These are phyloP conservation scores for Pleurotus giganteus DNA, from an alignment of 768 basidiomycete genomes.

Conservation along the genomic window DNA sequence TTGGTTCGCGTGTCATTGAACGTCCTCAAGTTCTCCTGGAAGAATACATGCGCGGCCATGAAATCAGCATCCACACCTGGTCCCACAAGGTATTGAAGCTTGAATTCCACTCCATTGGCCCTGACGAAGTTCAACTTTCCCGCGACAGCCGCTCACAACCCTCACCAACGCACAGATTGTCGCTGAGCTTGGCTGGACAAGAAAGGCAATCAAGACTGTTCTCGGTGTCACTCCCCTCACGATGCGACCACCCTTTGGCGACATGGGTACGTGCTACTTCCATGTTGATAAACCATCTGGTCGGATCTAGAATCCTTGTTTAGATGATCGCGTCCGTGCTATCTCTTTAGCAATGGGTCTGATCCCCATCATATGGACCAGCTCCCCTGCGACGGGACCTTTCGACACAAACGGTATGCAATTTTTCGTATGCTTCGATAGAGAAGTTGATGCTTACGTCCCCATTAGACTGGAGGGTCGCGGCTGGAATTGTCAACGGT, in stretches of 20 bases:
- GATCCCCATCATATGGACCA: slow-evolving; percentile 89
- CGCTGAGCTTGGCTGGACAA: slow-evolving; percentile 92
- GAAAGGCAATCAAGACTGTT: slow-evolving; percentile 75
- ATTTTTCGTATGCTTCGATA: background rate
- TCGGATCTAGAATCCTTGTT: background rate
- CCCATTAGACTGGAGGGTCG: slow-evolving; percentile 77
- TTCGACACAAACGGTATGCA: slow-evolving; percentile 73
- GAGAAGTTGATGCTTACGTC: background rate
- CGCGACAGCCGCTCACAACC: slow-evolving; percentile 54
- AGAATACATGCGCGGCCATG: slow-evolving; percentile 78
- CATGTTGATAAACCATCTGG: background rate
- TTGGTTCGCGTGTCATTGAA: slow-evolving; percentile 71
- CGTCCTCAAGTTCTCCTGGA: slow-evolving; percentile 72
- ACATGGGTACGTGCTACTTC: slow-evolving; percentile 50
- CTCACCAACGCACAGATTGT: slow-evolving; percentile 83
- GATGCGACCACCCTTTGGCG: slow-evolving; percentile 82
- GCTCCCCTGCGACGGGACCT: slow-evolving; percentile 44
- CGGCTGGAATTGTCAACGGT: slow-evolving; percentile 71
- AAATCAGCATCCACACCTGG: slow-evolving; percentile 90
- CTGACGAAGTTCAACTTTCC: slow-evolving; percentile 9
- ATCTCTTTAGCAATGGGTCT: slow-evolving; percentile 91
- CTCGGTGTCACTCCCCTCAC: slow-evolving; percentile 75
- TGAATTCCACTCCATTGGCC: background rate
- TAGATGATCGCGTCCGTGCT: slow-evolving; percentile 90
- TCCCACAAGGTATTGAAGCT: slow-evolving; percentile 59